Percentiles rank a stretch among this genome's conserved stretches.
Conservation (phyloP, 2,329 filamentous ascomycete species). For the Botrytis paeoniae region DNA sequence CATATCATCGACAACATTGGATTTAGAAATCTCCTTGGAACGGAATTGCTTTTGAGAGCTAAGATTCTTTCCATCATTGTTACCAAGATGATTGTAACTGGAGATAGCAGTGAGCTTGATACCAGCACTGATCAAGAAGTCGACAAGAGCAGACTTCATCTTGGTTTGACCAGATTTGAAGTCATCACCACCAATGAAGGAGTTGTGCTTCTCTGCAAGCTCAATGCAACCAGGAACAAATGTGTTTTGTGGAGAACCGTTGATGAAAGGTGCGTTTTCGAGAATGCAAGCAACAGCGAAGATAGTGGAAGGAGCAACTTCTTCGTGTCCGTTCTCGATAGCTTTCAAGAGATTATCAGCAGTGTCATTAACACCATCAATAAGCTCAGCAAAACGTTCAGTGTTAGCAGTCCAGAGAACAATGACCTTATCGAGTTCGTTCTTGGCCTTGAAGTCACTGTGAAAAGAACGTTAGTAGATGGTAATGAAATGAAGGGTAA, state of each 20-base stretch:
- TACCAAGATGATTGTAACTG: constrained; percentile 98
- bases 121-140: constrained; percentile 97
- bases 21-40: constrained; percentile 99
- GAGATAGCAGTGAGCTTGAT: constrained; percentile 99
- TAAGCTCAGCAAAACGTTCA: constrained; percentile 87
- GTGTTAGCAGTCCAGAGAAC: constrained; percentile 99
- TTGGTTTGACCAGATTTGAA: constrained; percentile 99
- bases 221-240: constrained; percentile 92
- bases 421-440: constrained; percentile 90
- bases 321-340: constrained; percentile 81
- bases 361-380: constrained; percentile 91
- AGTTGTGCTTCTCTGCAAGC: constrained; percentile 79
- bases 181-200: constrained; percentile 96
- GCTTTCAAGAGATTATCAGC: constrained; percentile 88
- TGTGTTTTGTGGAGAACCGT: constrained; percentile 98
- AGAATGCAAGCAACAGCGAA: constrained; percentile 94
- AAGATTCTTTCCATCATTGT: constrained; percentile 99
- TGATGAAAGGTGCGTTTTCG: constrained; percentile 92
- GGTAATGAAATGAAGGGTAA: too few species aligned
- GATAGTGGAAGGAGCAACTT: constrained; percentile 92
- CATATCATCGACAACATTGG: constrained; percentile 99
- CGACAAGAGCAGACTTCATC: constrained; percentile 99
- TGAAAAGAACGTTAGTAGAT: background rate
- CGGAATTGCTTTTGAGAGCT: constrained; percentile 98
- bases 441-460: constrained; percentile 82